Base-by-base conservation (phyloP, 495 filamentous ascomycete species). In the Penicillium roqueforti region DNA sequence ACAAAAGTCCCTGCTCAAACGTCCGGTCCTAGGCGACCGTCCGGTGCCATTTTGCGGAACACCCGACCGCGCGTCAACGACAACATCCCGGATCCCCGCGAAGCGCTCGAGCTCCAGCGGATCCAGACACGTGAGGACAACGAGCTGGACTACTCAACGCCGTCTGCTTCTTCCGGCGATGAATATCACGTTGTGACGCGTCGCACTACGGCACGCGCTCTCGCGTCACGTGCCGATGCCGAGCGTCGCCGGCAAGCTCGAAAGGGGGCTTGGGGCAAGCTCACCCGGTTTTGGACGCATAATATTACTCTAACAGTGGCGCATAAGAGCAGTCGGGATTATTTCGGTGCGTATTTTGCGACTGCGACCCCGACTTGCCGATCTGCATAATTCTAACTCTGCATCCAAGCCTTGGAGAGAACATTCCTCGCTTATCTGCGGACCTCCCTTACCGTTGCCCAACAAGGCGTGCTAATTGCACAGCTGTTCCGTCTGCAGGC, bases 341-440 rank as follows among this genome's bases (percentile, higher is more conserved):
- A 77, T 56, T 68, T 73, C 47, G 74, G 74, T 77, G 38, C 49
- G 68, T 60, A 7, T 26, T 20, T 6, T 1, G 3, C 31, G 8
- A 29, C 10, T 29, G 3, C 4, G 28, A 11, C 9, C 36, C 5
- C 2, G 10, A 11, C 16, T 25, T 16, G 11, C 2, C 11, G 9
- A 31, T 25, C n/a, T 26, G 3, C 13, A 26, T 14, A 23, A 47
- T 37, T 11, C 26, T 39, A 8, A 41, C n/a, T 11, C 14, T 16
- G 20, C 38, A 45, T 63, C 7, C 6, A 4, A 51, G 89, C 88
- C 29, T 76, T 90, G 26, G 87, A 93, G 67, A 75, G 87, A 49
- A 93, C 87, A 37, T 92, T 87, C 65, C 82, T 92, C 40, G 83
- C 78, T 39, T 92, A 91, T 69, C 75, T 90, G 36, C 84, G 87